Evolutionary conservation across 2,329 filamentous ascomycete genomes (phyloP).

Genomic region (Westerdykella sp.): DNA sequence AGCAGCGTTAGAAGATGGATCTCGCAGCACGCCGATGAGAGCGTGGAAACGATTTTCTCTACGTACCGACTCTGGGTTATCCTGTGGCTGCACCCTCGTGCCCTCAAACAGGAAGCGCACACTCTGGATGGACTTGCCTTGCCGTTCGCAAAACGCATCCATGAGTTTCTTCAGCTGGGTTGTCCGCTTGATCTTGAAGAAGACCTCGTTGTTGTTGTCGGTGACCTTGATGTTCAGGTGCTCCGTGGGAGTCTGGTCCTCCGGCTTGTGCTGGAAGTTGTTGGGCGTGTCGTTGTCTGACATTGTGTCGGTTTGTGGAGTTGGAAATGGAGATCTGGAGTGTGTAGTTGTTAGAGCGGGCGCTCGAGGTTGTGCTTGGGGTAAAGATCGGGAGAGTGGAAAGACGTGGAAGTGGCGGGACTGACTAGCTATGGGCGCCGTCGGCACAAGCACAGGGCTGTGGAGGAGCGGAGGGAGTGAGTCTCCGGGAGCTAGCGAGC

Average conservation of each 20-base stretch:
- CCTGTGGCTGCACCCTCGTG: slow-evolving; percentile 78
- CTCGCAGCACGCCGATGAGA: background rate
- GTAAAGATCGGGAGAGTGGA: slow-evolving; percentile 9
- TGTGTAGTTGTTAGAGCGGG: slow-evolving; percentile 4
- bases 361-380: slow-evolving; percentile 14
- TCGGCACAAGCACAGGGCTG: too few species aligned
- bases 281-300: slow-evolving; percentile 41
- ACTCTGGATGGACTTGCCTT: slow-evolving; percentile 77
- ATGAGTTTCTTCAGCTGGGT: slow-evolving; percentile 97
- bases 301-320: slow-evolving; percentile 25
- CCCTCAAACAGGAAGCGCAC: slow-evolving; percentile 96
- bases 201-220: slow-evolving; percentile 98
- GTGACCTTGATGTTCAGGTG: slow-evolving; percentile 99
- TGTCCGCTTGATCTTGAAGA: slow-evolving; percentile 98
- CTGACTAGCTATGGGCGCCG: slow-evolving; percentile 5
- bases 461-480: too few species aligned
- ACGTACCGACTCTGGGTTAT: slow-evolving; percentile 88
- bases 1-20: slow-evolving; percentile 10
- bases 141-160: slow-evolving; percentile 94
- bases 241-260: slow-evolving; percentile 53
- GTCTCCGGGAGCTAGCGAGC: too few species aligned
- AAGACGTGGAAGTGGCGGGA: slow-evolving; percentile 15
- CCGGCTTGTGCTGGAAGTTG: slow-evolving; percentile 38
- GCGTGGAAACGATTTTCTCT: background rate
- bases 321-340: background rate